These are phyloP conservation scores for Cyclotella atomus DNA, from an alignment of 108 stramenopile genomes.

Conservation along the genomic window DNA sequence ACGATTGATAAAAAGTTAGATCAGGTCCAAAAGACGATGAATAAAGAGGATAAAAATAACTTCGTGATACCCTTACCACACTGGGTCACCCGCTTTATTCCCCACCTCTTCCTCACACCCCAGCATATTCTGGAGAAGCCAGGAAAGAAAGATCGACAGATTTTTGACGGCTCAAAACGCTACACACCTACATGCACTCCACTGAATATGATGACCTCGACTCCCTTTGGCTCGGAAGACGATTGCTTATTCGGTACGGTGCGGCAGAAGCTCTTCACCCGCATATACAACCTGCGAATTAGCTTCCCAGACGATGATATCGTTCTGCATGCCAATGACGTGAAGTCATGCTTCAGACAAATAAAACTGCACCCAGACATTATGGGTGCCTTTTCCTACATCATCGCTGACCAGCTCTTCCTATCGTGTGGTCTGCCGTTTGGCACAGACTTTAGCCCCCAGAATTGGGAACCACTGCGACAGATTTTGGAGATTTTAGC, in stretches of 20 bases:
- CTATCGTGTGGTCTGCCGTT: not conserved
- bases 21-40: slow-evolving; percentile 2
- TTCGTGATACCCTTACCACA: slow-evolving; percentile 11
- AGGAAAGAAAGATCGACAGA: slow-evolving; percentile 11
- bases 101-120: slow-evolving; percentile 11
- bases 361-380: not conserved
- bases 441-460: not conserved
- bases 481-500: not conserved
- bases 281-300: not conserved
- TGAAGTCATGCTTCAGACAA: not conserved
- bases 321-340: not conserved
- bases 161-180: not conserved
- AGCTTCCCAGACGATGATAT: not conserved
- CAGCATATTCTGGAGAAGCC: slow-evolving; percentile 2
- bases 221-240: not conserved
- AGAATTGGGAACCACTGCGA: not conserved
- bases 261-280: not conserved
- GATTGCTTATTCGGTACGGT: not conserved
- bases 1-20: not conserved
- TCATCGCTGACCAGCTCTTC: not conserved
- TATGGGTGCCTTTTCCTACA: not conserved
- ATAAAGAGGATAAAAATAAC: slow-evolving; percentile 11
- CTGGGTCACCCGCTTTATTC: slow-evolving; percentile 8
- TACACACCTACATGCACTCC: not conserved
- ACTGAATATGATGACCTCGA: not conserved